These are phyloP conservation scores for Citrullus colocynthis DNA, from an alignment of 306 rosid genomes.

Conservation along the genomic window DNA sequence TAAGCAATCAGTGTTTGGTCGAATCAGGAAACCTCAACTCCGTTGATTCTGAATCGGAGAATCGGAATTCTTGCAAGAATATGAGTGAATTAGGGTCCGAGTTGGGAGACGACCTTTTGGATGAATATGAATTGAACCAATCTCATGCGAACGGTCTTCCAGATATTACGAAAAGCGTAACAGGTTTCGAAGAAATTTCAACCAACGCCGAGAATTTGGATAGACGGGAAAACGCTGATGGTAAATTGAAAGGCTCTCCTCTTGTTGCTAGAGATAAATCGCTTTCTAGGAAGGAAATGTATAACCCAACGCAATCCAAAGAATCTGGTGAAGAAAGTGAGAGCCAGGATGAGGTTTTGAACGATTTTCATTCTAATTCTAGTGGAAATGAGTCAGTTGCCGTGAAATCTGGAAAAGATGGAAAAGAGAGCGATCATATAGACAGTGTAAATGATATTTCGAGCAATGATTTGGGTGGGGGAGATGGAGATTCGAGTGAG, in stretches of 20 bases:
- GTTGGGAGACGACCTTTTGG: conserved; percentile 39
- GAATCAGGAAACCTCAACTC: conserved; percentile 50
- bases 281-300: background rate
- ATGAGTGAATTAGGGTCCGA: conserved; percentile 41
- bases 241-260: conserved; percentile 6
- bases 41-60: conserved; percentile 34
- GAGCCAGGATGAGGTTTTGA: conserved; percentile 11
- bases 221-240: background rate
- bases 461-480: conserved; percentile 12
- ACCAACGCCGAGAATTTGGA: background rate
- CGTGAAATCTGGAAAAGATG: conserved; percentile 9
- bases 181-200: conserved; percentile 1
- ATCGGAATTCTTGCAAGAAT: conserved; percentile 11
- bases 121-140: conserved; percentile 21
- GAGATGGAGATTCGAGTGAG: background rate
- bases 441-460: conserved; percentile 11
- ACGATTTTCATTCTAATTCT: conserved; percentile 26
- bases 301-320: conserved; percentile 11
- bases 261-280: conserved; percentile 14
- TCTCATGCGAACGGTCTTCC: conserved; percentile 13
- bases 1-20: conserved; percentile 25
- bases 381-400: conserved; percentile 16
- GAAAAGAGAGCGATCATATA: conserved; percentile 5
- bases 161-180: background rate
- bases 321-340: conserved; percentile 16